A percentile compares a stretch with the other conserved stretches of the same genome.
phyloP scores from a whole-genome alignment of 73 alveolate species.

The Paramecium sonneborni region DNA sequence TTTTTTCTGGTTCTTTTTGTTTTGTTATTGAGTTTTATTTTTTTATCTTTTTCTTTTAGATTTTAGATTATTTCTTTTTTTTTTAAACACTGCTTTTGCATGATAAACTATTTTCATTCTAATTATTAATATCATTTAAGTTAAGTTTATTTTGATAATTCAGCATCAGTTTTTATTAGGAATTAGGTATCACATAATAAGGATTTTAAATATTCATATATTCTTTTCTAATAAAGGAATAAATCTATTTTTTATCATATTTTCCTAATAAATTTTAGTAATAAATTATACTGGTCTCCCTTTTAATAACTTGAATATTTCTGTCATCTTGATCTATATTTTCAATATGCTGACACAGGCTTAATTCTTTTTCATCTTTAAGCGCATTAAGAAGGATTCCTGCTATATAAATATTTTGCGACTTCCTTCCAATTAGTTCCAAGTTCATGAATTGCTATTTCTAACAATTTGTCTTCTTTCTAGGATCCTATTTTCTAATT shows the following conservation, averaged over 20 bases:
- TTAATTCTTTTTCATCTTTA: constrained; percentile 54
- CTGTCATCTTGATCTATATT: constrained; percentile 72
- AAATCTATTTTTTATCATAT: constrained; percentile 47
- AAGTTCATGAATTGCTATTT: neutral
- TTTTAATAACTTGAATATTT: constrained; percentile 52
- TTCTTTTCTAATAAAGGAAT: constrained; percentile 25
- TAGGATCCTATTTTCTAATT: constrained; percentile 2
- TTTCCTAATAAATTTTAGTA: constrained; percentile 25
- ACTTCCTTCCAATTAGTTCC: constrained; percentile 60
- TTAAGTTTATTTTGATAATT: neutral
- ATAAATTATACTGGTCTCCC: constrained; percentile 59
- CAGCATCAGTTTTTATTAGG: neutral
- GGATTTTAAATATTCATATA: constrained; percentile 38
- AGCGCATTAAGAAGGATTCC: constrained; percentile 55
- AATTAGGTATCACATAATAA: neutral
- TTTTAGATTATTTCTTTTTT: neutral
- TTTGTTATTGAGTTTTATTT: neutral
- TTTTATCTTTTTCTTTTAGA: neutral
- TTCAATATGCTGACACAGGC: constrained; percentile 60
- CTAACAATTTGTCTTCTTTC: constrained; percentile 4
- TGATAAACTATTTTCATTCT: neutral
- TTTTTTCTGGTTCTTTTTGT: neutral
- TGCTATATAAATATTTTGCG: neutral
- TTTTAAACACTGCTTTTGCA: neutral
- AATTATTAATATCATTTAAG: neutral